phyloP scores from a whole-genome alignment of 2,329 filamentous ascomycete genomes.

The Aureobasidium vineae region DNA sequence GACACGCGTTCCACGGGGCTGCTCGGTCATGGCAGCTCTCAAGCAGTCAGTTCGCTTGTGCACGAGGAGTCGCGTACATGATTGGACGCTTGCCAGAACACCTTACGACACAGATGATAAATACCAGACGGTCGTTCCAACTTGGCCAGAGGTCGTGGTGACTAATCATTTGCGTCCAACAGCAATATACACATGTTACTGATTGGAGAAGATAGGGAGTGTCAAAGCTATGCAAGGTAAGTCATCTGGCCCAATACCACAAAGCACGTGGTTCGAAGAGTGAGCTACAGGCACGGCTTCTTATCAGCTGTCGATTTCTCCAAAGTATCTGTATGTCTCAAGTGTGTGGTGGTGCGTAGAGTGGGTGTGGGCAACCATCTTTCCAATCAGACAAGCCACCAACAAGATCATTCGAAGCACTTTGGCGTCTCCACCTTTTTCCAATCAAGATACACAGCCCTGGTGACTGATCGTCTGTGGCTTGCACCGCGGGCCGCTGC shows the following conservation, averaged over 20 bases:
- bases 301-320: background rate
- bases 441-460: constrained; percentile 4
- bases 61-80: background rate
- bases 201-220: background rate
- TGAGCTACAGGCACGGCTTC: background rate
- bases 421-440: background rate
- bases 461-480: constrained; percentile 4
- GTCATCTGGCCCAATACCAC: constrained; percentile 5
- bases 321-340: constrained; percentile 2
- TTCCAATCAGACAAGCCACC: background rate
- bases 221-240: background rate
- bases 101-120: background rate
- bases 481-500: constrained; percentile 10
- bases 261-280: background rate
- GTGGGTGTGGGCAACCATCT: background rate
- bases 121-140: background rate
- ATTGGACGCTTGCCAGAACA: background rate
- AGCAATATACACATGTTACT: background rate
- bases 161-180: background rate
- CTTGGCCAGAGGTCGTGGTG: background rate
- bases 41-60: background rate
- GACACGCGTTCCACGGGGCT: constrained; percentile 11
- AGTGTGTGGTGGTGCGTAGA: background rate
- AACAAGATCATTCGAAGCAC: background rate
- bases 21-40: background rate